Conservation (phyloP, 2,329 filamentous ascomycete species). For the Botryotinia narcissicola region DNA sequence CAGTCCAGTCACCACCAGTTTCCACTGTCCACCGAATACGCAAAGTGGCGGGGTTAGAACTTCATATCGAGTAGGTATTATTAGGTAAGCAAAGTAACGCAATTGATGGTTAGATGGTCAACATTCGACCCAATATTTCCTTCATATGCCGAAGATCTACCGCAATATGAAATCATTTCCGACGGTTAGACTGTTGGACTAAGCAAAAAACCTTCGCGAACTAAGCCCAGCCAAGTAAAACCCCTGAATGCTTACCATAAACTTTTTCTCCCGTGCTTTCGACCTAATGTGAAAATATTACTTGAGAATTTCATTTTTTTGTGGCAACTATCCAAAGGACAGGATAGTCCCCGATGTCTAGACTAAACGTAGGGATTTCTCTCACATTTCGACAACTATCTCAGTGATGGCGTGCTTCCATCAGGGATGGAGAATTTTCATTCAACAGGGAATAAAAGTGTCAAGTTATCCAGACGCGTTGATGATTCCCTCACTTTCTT, state of each 20-base stretch:
- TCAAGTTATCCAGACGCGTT: not conserved
- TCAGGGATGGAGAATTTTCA: not conserved
- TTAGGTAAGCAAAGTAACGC: not conserved
- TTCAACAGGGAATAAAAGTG: slow-evolving; percentile 14
- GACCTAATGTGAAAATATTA: slow-evolving; percentile 8
- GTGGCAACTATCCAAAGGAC: slow-evolving; percentile 1
- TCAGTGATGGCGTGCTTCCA: slow-evolving; percentile 13
- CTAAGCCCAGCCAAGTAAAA: slow-evolving; percentile 11
- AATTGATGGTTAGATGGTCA: not conserved
- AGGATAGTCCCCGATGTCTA: slow-evolving; percentile 3
- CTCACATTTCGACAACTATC: slow-evolving; percentile 6
- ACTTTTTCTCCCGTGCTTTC: slow-evolving; percentile 1
- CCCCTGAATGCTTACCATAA: slow-evolving; percentile 7
- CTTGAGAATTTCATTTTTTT: slow-evolving; percentile 13
- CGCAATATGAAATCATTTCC: not conserved
- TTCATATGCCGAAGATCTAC: not conserved
- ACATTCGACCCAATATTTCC: not conserved
- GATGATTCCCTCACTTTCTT: not conserved
- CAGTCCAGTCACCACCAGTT: not conserved
- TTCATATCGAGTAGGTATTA: not conserved
- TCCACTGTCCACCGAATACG: not conserved
- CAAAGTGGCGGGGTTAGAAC: not conserved
- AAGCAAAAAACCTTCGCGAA: not conserved
- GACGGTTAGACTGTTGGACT: not conserved
- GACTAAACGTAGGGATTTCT: not conserved